Conservation (phyloP, 495 filamentous ascomycete species). For the Podospora anserina region DNA sequence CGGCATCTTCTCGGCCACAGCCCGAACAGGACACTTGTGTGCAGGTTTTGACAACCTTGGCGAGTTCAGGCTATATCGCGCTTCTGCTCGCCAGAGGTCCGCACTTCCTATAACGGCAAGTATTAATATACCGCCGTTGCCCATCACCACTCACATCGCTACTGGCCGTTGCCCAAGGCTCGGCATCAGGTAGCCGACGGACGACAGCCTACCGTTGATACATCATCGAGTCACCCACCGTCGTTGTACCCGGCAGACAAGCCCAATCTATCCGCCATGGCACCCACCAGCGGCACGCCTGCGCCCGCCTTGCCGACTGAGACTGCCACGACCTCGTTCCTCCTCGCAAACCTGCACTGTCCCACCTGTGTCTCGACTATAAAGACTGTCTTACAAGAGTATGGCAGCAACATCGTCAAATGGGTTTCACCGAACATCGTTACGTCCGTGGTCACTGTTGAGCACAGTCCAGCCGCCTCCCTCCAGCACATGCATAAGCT, state of each 20-base stretch:
- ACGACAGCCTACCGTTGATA: background rate
- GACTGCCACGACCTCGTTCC: constrained; percentile 45
- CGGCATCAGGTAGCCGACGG: constrained; percentile 6
- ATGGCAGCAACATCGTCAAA: constrained; percentile 38
- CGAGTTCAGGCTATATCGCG: constrained; percentile 33
- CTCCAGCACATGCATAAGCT: constrained; percentile 38
- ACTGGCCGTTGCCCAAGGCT: background rate
- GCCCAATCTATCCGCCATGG: constrained; percentile 25
- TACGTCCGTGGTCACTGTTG: constrained; percentile 51
- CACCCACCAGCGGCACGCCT: constrained; percentile 14
- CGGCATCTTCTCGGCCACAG: background rate
- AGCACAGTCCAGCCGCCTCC: constrained; percentile 30
- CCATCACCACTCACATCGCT: constrained; percentile 10
- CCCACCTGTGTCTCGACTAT: constrained; percentile 58
- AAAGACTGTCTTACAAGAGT: constrained; percentile 42
- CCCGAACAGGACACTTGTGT: background rate
- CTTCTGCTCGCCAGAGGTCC: constrained; percentile 20
- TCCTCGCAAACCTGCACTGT: constrained; percentile 60
- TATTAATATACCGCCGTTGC: constrained; percentile 26
- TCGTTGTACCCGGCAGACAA: constrained; percentile 21
- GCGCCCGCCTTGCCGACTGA: constrained; percentile 12
- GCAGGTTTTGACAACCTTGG: constrained; percentile 16
- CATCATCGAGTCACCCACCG: background rate
- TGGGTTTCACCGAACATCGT: constrained; percentile 58
- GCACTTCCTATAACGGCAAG: constrained; percentile 28